Base-by-base conservation (phyloP, 768 basidiomycete species). In the Mycena pura region DNA sequence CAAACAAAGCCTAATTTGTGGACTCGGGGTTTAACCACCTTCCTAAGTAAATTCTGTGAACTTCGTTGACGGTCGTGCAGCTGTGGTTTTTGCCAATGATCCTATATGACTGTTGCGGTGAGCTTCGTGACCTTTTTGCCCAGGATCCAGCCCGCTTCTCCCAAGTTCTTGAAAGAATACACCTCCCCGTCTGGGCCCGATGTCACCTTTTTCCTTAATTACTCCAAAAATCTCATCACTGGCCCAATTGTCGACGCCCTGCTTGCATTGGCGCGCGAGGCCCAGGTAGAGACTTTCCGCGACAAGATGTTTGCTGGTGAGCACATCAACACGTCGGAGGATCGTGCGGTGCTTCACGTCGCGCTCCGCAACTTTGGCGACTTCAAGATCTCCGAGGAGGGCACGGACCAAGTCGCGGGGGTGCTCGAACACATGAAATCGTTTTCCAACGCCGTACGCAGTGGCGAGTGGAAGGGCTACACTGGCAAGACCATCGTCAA, bases 261-360 rank as follows among this genome's bases (percentile, higher is more conserved):
- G 46, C 81, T 99, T 66, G 74, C 81, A 14, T 88, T 99, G 59
- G 93, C 88, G 25, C 83, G 86, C 60, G 96, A 99, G 76, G 95
- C 96, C 28, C 77, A 86, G 46, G 86, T 99, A 57, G 95, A 97
- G 84, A 71, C 82, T 21, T 86, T 84, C 73, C 86, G 96, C 52
- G 91, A 98, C 76, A 88, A 87, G 77, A 97, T 99, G 95, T 98
- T 96, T 73, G 76, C 89, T 2, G 96, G 97, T 43, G 88, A 92
- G 74, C 97, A 97, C 76, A 98, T 99, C 84, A 99, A 99, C 81
- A 99, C 96, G 17, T 96, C 95, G 22, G 97, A 99, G 75, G 96
- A 93, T 71, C 94, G 97, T 54, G 93, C 97, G 2, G 97, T 99
- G 6, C 85, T 99, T 3, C 97, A 99, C 75, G 82, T 98, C 60